Evolutionary conservation across 169 alveolate genomes (phyloP), one percentile per base, ranked within the genome.

Genomic region (Fabrea salina): DNA sequence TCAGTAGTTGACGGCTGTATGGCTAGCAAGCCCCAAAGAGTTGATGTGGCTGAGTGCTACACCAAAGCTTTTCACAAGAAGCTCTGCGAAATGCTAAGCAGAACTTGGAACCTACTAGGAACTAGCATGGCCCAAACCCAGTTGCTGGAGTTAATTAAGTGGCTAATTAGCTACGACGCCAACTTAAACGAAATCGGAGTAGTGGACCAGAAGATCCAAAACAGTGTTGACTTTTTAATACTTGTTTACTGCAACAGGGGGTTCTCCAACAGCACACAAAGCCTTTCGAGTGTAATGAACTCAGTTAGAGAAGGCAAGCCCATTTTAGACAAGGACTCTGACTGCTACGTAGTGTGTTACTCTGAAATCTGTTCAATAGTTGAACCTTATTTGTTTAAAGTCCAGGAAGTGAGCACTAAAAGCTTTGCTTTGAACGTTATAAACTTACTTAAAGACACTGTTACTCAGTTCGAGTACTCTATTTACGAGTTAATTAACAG

Each of bases 1-100:
- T 66, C 84, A 22, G 83, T 91, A 40, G 82, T 91, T 50, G 94
- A 91, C 80, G 94, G 94, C n/a, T 91, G 96, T 78, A 39, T 89
- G 54, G 86, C 90, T 11, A 72, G 41, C 58, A 78, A 50, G 7
- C 94, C 96, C 3, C 70, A 80, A 66, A 81, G 93, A 61, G 50
- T 82, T 53, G 96, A 91, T 66, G 79, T 91, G 27, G 81, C 90
- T 67, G 89, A 84, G 67, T 70, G 57, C 5, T 91, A 82, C 80
- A 80, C 87, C 74, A 84, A 81, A 59, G 53, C 53, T 30, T 84
- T 86, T 64, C 92, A 91, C 72, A 72, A 76, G 33, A 78, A 84
- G 54, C 71, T 85, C n/a, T 82, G 85, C 19, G 83, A 86, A 32
- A 33, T 59, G 39, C 58, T 86, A 49, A 39, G 80, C 16, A 25